Conservation (phyloP, 129 eudicot genomes). For the Flaveria bidentis region DNA sequence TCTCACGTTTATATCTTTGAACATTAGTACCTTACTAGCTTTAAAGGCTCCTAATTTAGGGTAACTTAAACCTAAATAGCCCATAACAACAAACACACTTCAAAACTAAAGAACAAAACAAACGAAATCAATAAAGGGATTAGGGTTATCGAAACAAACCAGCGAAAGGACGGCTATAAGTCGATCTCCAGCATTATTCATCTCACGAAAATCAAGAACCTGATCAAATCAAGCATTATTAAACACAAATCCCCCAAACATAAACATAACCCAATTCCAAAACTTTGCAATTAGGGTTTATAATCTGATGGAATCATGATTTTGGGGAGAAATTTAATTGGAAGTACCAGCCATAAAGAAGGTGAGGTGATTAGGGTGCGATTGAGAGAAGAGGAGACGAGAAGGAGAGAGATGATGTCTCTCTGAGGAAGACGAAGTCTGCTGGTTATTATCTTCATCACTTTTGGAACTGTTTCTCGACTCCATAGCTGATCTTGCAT, state of each 20-base stretch:
- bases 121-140: constrained; percentile 1
- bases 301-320: background rate
- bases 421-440: constrained; percentile 64
- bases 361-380: constrained; percentile 69
- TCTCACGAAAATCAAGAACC: constrained; percentile 91
- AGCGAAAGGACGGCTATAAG: constrained; percentile 84
- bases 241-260: background rate
- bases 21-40: too few relatives aligned
- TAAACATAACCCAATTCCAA: constrained; percentile 1
- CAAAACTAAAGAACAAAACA: background rate
- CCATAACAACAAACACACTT: background rate
- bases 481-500: constrained; percentile 52
- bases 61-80: constrained; percentile 7
- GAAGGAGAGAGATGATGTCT: constrained; percentile 70
- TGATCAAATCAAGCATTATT: constrained; percentile 21
- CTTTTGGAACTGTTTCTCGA: constrained; percentile 68
- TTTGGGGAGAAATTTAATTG: background rate
- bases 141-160: constrained; percentile 45
- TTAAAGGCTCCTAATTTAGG: too few relatives aligned
- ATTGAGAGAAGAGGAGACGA: constrained; percentile 61
- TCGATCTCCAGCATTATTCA: constrained; percentile 76
- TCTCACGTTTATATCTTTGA: too few relatives aligned
- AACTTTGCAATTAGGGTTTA: constrained; percentile 1
- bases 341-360: constrained; percentile 78
- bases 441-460: constrained; percentile 67